Conservation (phyloP, 768 basidiomycete genomes). For the Gloeophyllum trabeum region DNA sequence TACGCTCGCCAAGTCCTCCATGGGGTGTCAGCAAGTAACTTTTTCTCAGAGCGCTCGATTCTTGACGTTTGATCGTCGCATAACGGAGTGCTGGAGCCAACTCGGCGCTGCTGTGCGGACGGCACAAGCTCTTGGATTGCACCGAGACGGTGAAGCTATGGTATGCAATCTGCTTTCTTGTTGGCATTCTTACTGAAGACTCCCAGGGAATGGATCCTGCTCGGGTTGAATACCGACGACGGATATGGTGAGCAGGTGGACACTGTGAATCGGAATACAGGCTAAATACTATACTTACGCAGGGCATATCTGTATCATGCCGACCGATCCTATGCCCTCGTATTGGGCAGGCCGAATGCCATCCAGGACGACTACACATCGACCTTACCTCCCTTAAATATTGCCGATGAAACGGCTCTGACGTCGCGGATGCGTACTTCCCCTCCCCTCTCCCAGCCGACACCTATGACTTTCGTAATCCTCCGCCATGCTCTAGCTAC, state of each 20-base stretch:
- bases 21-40: conserved; percentile 6
- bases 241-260: conserved; percentile 69
- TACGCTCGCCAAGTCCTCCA: conserved; percentile 13
- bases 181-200: neutral
- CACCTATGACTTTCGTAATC: conserved; percentile 80
- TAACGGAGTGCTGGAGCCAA: conserved; percentile 96
- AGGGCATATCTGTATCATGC: conserved; percentile 92
- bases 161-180: conserved; percentile 28
- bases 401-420: conserved; percentile 45
- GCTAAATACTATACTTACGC: conserved; percentile 7
- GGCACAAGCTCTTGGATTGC: conserved; percentile 87
- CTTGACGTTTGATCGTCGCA: conserved; percentile 63
- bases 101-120: conserved; percentile 88
- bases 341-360: conserved; percentile 82
- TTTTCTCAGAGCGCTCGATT: conserved; percentile 53
- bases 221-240: conserved; percentile 79
- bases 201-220: conserved; percentile 58
- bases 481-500: conserved; percentile 71
- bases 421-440: conserved; percentile 30
- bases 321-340: conserved; percentile 83
- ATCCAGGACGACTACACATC: conserved; percentile 89
- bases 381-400: conserved; percentile 63
- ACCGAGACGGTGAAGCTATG: conserved; percentile 79
- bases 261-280: neutral
- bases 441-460: conserved; percentile 57